phyloP scores from a whole-genome alignment of 768 basidiomycete species.

The Amanita brunnescens region DNA sequence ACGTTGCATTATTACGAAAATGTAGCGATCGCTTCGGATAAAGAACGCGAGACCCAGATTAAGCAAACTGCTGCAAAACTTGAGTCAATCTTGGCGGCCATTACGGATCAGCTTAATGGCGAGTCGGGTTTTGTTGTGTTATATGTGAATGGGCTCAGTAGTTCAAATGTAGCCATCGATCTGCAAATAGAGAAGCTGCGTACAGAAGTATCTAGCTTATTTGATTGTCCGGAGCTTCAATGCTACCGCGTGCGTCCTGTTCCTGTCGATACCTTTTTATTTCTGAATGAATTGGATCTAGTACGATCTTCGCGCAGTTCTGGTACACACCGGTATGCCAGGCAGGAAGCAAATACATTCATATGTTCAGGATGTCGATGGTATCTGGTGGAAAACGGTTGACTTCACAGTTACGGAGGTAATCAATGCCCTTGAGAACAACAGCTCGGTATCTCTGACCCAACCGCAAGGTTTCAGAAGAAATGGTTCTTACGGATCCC shows the following conservation, averaged over 20 bases:
- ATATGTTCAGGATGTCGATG: conserved; percentile 56
- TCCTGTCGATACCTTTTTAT: neutral
- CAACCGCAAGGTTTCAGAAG: conserved; percentile 53
- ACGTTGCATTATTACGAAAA: conserved; percentile 66
- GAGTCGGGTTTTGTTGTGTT: conserved; percentile 8
- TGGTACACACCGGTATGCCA: conserved; percentile 70
- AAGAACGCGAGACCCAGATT: conserved; percentile 36
- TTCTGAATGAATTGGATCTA: conserved; percentile 17
- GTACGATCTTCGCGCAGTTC: conserved; percentile 77
- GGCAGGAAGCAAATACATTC: conserved; percentile 74
- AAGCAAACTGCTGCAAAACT: conserved; percentile 40
- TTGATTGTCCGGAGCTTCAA: conserved; percentile 60
- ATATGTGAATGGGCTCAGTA: neutral
- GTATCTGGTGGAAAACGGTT: conserved; percentile 74
- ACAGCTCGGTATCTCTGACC: neutral
- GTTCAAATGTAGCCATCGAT: conserved; percentile 39
- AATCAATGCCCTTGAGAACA: neutral
- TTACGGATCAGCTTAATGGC: conserved; percentile 53
- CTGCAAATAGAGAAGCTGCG: conserved; percentile 36
- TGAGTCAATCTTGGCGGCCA: conserved; percentile 37
- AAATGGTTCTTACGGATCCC: conserved; percentile 56
- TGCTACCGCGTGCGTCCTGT: conserved; percentile 38
- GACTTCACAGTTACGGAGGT: conserved; percentile 66
- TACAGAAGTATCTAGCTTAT: conserved; percentile 33
- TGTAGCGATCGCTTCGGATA: conserved; percentile 43